A percentile compares a stretch with the other conserved stretches of the same genome.
phyloP scores from a whole-genome alignment of 345 rosid species.

The Ceriops zippeliana region DNA sequence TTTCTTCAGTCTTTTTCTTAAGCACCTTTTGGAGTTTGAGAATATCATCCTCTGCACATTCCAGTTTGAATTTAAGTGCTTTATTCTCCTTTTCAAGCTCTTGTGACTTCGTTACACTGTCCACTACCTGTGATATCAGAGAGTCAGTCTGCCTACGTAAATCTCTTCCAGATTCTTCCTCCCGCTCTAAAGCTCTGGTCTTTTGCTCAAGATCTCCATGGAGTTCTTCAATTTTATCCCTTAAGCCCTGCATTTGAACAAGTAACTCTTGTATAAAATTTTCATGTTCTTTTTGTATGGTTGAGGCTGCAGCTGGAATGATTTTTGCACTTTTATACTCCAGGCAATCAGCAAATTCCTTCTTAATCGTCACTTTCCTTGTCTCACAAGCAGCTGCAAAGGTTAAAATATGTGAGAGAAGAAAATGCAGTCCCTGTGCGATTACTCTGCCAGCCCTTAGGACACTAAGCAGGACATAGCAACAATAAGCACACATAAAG shows the following conservation, averaged over 20 bases:
- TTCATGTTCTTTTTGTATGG: too few relatives aligned
- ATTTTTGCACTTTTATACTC: neutral
- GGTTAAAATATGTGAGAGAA: neutral
- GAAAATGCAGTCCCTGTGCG: neutral
- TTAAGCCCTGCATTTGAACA: too few relatives aligned
- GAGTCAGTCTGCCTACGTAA: slow-evolving; percentile 32
- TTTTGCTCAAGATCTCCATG: slow-evolving; percentile 39
- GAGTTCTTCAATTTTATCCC: slow-evolving; percentile 36
- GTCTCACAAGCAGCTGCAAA: neutral
- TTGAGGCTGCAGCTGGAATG: too few relatives aligned
- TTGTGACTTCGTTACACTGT: slow-evolving; percentile 32
- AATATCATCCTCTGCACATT: slow-evolving; percentile 41
- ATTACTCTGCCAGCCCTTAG: too few relatives aligned
- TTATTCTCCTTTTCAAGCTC: slow-evolving; percentile 42
- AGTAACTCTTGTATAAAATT: too few relatives aligned
- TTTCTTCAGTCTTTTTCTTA: slow-evolving; percentile 33
- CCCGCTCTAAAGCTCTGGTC: slow-evolving; percentile 27
- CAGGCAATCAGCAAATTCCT: too few relatives aligned
- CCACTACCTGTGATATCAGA: slow-evolving; percentile 17
- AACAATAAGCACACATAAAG: too few relatives aligned
- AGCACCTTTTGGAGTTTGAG: slow-evolving; percentile 39
- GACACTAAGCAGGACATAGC: too few relatives aligned
- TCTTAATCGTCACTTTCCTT: neutral
- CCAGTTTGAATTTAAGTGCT: slow-evolving; percentile 27
- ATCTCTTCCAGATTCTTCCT: slow-evolving; percentile 35